Evolutionary conservation across 2,329 filamentous ascomycete species (phyloP).

Genomic region (Pseudogymnoascus sp.): DNA sequence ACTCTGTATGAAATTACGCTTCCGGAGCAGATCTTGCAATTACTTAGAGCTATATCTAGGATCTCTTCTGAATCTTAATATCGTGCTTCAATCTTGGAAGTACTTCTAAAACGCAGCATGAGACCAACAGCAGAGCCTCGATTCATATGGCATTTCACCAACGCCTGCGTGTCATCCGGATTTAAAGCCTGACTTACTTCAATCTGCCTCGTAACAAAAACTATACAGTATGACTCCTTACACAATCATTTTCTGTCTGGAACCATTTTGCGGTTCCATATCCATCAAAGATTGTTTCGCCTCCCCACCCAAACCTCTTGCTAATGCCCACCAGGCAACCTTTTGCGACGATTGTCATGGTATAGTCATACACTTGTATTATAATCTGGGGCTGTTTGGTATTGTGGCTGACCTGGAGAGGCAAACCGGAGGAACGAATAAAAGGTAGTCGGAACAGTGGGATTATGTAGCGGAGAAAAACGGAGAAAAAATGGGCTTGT

Average conservation of each 20-base stretch:
- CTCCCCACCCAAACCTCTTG: neutral
- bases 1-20: neutral
- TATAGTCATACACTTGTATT: neutral
- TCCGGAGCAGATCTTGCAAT: neutral
- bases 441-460: neutral
- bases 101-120: neutral
- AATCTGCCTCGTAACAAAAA: neutral
- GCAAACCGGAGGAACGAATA: neutral
- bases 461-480: neutral
- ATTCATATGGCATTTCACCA: constrained; percentile 3
- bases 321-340: neutral
- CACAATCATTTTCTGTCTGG: neutral
- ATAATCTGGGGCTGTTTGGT: neutral
- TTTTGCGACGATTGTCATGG: neutral
- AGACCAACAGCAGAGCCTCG: neutral
- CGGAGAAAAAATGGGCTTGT: neutral
- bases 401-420: neutral
- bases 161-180: neutral
- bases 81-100: neutral
- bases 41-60: neutral
- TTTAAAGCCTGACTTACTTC: neutral
- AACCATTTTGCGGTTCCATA: neutral
- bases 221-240: neutral
- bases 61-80: neutral
- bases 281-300: neutral